These are phyloP conservation scores for Lagenidium sp. DNA, from an alignment of 352 stramenopile genomes.

Conservation along the genomic window DNA sequence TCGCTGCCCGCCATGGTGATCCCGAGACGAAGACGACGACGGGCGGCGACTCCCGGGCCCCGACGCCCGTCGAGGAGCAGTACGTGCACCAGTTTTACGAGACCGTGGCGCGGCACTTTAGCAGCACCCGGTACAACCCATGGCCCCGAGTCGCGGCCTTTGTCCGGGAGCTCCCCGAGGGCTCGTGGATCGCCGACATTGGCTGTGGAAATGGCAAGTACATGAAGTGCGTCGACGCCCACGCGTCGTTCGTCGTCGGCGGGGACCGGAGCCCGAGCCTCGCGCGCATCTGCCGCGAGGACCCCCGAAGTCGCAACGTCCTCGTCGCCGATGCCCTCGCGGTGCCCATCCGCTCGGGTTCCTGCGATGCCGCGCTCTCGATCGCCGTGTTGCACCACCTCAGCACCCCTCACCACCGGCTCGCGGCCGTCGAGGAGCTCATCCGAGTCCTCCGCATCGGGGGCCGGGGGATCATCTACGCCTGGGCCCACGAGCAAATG, in stretches of 20 bases:
- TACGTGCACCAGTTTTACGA: conserved; percentile 86
- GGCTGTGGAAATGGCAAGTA: conserved; percentile 87
- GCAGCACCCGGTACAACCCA: conserved; percentile 79
- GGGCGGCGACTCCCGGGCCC: conserved; percentile 15
- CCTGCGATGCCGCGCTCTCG: conserved; percentile 71
- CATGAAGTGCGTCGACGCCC: conserved; percentile 67
- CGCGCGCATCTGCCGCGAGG: conserved; percentile 54
- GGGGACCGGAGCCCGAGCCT: conserved; percentile 61
- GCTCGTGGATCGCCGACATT: conserved; percentile 70
- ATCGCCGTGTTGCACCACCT: conserved; percentile 84
- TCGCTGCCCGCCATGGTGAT: background rate
- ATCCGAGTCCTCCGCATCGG: conserved; percentile 64
- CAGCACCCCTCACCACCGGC: conserved; percentile 55
- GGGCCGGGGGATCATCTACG: conserved; percentile 72
- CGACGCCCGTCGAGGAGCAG: conserved; percentile 64
- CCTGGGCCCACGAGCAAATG: conserved; percentile 82
- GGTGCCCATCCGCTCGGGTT: conserved; percentile 62
- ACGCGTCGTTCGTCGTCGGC: conserved; percentile 38
- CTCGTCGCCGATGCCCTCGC: conserved; percentile 67
- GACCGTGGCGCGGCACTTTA: conserved; percentile 75
- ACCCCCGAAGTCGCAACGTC: conserved; percentile 46
- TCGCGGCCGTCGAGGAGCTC: conserved; percentile 69
- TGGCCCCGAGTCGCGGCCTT: conserved; percentile 72
- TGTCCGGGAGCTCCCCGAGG: conserved; percentile 37
- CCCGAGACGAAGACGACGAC: background rate